These are phyloP conservation scores for Helotiales sp. DNA, from an alignment of 2,329 filamentous ascomycete genomes.

Conservation along the genomic window DNA sequence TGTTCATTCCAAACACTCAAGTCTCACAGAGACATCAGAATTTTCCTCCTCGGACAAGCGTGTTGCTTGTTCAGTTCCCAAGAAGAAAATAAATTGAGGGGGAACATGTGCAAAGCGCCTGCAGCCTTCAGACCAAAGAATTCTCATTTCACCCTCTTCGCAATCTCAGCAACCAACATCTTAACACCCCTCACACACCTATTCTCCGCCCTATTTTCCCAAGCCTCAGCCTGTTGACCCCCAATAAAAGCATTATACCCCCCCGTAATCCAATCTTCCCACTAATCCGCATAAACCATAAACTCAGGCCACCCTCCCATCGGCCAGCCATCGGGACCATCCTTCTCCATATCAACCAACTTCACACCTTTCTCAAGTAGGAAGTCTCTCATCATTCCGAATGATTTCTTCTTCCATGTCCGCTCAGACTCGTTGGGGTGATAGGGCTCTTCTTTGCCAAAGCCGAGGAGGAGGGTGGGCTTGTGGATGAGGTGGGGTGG, in stretches of 20 bases:
- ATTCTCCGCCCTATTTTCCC: slow-evolving; percentile 6
- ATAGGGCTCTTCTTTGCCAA: slow-evolving; percentile 14
- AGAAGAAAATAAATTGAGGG: too few species aligned
- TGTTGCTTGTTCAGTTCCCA: too few species aligned
- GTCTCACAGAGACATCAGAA: too few species aligned
- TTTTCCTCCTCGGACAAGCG: too few species aligned
- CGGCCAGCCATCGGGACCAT: not conserved
- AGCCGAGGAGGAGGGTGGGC: slow-evolving; percentile 14
- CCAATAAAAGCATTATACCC: slow-evolving; percentile 8
- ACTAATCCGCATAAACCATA: slow-evolving; percentile 13
- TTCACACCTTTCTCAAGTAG: not conserved
- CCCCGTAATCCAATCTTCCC: slow-evolving; percentile 6
- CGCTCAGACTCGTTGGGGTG: not conserved
- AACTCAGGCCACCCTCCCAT: slow-evolving; percentile 8
- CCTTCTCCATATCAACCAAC: not conserved
- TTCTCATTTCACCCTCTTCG: not conserved
- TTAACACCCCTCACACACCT: not conserved
- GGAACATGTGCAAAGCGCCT: too few species aligned
- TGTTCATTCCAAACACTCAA: too few species aligned
- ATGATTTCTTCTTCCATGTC: slow-evolving; percentile 14
- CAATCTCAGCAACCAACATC: slow-evolving; percentile 6
- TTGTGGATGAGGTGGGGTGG: not conserved
- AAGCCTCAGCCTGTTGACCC: slow-evolving; percentile 12
- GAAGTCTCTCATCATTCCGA: slow-evolving; percentile 15
- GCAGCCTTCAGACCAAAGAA: too few species aligned